A percentile compares a stretch with the other conserved stretches of the same genome.
phyloP scores from a whole-genome alignment of 2,329 filamentous ascomycete species.

The Epichloe elymi region DNA sequence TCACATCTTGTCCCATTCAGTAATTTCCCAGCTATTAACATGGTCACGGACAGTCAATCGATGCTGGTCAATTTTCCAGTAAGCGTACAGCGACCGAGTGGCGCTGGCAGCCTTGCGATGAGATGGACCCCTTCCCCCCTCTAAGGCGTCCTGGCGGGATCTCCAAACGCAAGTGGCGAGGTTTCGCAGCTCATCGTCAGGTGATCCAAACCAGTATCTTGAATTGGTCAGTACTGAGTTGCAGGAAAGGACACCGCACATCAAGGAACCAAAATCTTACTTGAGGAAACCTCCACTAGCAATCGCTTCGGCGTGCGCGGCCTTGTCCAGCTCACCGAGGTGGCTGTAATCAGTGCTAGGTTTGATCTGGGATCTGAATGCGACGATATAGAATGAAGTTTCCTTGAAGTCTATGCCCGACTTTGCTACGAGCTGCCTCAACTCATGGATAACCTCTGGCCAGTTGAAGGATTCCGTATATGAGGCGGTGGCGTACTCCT shows the following conservation, averaged over 20 bases:
- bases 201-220: constrained; percentile 78
- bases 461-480: constrained; percentile 74
- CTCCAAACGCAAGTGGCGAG: constrained; percentile 68
- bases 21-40: constrained; percentile 49
- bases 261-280: constrained; percentile 25
- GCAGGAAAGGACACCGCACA: neutral
- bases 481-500: constrained; percentile 63
- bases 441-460: constrained; percentile 43
- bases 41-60: constrained; percentile 56
- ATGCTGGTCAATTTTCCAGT: constrained; percentile 58
- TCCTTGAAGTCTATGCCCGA: constrained; percentile 41
- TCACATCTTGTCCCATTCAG: constrained; percentile 33
- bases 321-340: constrained; percentile 61
- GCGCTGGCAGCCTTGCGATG: constrained; percentile 52
- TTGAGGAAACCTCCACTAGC: constrained; percentile 72
- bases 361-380: constrained; percentile 64
- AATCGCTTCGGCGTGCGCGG: constrained; percentile 68
- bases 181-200: constrained; percentile 58
- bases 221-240: constrained; percentile 9
- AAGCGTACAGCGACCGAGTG: constrained; percentile 48
- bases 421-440: constrained; percentile 37
- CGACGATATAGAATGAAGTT: constrained; percentile 68
- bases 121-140: constrained; percentile 48
- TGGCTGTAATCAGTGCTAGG: constrained; percentile 52
- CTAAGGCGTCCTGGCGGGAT: constrained; percentile 43